phyloP scores from a whole-genome alignment of 805 yeast species.

The Blastobotrys parvus region DNA sequence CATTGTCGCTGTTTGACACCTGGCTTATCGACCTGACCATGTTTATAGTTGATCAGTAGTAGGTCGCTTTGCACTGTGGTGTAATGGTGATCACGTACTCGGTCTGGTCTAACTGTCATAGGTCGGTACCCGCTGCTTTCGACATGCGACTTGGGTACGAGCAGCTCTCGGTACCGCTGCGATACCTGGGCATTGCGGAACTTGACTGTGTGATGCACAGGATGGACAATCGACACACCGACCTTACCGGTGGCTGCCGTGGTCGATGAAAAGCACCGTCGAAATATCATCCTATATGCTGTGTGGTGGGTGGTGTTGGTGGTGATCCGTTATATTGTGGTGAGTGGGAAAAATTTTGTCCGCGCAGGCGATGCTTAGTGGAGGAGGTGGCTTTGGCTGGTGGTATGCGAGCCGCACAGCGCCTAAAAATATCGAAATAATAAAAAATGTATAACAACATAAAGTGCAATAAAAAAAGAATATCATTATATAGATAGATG shows the following conservation, averaged over 20 bases:
- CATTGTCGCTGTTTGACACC: conserved; percentile 77
- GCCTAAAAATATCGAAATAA: no score
- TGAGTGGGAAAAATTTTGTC: neutral
- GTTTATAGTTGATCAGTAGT: conserved; percentile 67
- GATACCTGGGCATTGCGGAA: conserved; percentile 67
- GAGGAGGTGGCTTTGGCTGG: no score
- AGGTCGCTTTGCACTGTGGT: conserved; percentile 72
- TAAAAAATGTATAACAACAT: no score
- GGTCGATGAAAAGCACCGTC: neutral
- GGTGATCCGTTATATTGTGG: neutral
- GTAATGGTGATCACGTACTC: conserved; percentile 67
- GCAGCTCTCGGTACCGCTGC: conserved; percentile 62
- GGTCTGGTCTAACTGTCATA: conserved; percentile 62
- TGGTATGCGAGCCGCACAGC: no score
- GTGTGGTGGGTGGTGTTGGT: neutral
- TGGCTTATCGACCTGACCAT: conserved; percentile 41
- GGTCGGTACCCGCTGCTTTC: conserved; percentile 76
- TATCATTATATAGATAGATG: no score
- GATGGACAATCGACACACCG: conserved; percentile 69
- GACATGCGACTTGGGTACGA: conserved; percentile 62
- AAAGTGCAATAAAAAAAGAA: no score
- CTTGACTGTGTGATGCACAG: conserved; percentile 84
- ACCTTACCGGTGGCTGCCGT: conserved; percentile 29
- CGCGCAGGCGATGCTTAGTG: neutral
- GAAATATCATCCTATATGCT: conserved; percentile 1